Conservation (phyloP, 768 basidiomycete species). For the Podaxis sp. region DNA sequence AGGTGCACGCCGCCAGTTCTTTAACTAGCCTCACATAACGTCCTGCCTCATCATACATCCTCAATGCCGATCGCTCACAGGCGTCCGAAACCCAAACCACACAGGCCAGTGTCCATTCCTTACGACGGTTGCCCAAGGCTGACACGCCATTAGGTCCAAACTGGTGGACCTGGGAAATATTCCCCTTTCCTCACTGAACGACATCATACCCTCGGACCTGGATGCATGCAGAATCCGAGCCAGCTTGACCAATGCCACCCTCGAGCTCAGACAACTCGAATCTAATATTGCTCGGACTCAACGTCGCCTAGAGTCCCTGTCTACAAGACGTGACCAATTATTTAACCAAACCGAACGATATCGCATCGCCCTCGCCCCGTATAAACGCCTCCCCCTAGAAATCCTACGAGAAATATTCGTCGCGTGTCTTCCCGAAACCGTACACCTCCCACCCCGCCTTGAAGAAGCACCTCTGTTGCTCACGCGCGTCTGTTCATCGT, state of each 20-base stretch:
- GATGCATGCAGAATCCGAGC: constrained; percentile 1
- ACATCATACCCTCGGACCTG: constrained; percentile 3
- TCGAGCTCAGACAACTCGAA: constrained; percentile 9
- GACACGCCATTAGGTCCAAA: background rate
- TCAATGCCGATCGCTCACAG: constrained; percentile 8
- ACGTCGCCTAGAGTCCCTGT: constrained; percentile 3
- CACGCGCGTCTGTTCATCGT: constrained; percentile 16
- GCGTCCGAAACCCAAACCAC: background rate
- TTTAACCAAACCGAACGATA: constrained; percentile 10
- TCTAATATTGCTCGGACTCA: constrained; percentile 8
- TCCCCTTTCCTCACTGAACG: constrained; percentile 1
- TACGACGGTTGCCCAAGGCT: background rate
- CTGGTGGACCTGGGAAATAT: constrained; percentile 6
- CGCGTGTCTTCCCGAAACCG: constrained; percentile 10
- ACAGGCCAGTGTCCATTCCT: background rate
- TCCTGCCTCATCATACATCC: background rate
- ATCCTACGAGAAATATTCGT: constrained; percentile 16
- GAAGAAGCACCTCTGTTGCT: constrained; percentile 17
- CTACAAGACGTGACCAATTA: constrained; percentile 1
- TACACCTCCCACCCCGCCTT: constrained; percentile 9
- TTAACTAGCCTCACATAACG: background rate
- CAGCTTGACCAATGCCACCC: constrained; percentile 2
- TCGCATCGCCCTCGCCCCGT: constrained; percentile 16
- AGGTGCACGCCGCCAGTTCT: background rate
- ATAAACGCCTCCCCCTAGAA: constrained; percentile 18